Evolutionary conservation across 345 rosid genomes (phyloP), one percentile per base, ranked within the genome.

Genomic region (Firmiana major): DNA sequence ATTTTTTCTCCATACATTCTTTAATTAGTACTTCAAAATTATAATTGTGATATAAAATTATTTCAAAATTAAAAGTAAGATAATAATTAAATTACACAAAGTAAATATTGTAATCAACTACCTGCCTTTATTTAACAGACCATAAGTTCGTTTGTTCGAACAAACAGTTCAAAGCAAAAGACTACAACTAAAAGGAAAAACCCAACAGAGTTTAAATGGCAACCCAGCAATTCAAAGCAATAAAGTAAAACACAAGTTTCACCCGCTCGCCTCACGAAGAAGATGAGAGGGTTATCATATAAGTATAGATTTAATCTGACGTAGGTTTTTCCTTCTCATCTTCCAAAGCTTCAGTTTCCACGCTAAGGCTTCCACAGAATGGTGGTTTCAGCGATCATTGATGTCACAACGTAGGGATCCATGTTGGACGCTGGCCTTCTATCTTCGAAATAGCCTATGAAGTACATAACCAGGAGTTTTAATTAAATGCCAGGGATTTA

Each of bases 401-500:
- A 90, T 8, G 97, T 88, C 17, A 92, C 97, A 17, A 86, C 84
- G 78, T 93, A 91, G 2, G 98, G 98, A 84, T 93, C 97, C 98
- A 93, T 93, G 89, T 93, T 93, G 0, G 95, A 93, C 12, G 97
- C 88, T 3, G 97, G 98, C 87, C 98, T 87, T 73, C 98, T 87
- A 63, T 93, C 98, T 80, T 92, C 95, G 43, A 93, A 92, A 81
- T 92, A 93, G n/a, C 97, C 92, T 88, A 83, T 1, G 42, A 53
- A 46, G 19, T 38, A 21, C 34, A 67, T 9, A 17, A 31, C 26
- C 17, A 16, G 1, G 7, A 48, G 16, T 49, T 16, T 49, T 51
- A 53, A 13, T 38, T 48, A 48, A 9, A 31, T 4, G 21, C 45
- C 0, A 53, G 17, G 9, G 16, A 71, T 48, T 60, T 10, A 28